Conservation (phyloP, 2,329 filamentous ascomycete genomes). For the Epichloe aotearoae region DNA sequence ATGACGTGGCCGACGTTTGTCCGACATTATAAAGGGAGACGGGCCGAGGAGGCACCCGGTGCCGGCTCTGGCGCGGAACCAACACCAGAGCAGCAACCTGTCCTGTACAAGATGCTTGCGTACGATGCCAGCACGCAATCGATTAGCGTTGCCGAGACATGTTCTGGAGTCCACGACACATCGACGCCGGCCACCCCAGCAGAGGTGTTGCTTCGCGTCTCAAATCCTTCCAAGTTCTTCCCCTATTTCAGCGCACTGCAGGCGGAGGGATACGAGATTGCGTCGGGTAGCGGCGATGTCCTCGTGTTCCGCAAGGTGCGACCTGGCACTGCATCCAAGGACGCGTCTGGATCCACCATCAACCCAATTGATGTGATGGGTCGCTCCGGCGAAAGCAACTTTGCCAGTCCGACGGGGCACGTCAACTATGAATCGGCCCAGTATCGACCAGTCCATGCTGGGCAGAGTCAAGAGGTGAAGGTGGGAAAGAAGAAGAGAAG, state of each 20-base stretch:
- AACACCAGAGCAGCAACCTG: conserved; percentile 4
- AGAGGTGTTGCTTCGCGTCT: conserved; percentile 46
- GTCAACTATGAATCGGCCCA: conserved; percentile 43
- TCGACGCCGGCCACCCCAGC: conserved; percentile 41
- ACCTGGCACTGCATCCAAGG: conserved; percentile 8
- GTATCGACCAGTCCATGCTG: conserved; percentile 25
- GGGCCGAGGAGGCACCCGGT: neutral
- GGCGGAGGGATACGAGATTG: conserved; percentile 51
- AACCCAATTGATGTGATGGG: conserved; percentile 50
- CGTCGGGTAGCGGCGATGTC: conserved; percentile 48
- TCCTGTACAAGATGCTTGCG: conserved; percentile 49
- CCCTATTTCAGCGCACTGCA: conserved; percentile 47
- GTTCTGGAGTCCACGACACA: conserved; percentile 36
- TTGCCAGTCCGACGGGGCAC: conserved; percentile 52
- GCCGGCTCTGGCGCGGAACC: neutral
- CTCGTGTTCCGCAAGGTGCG: conserved; percentile 53
- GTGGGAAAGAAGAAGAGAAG: conserved; percentile 29
- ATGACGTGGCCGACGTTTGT: conserved; percentile 22
- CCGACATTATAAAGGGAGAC: conserved; percentile 16
- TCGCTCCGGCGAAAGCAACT: conserved; percentile 37
- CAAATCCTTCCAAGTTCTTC: conserved; percentile 51
- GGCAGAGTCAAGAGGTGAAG: neutral
- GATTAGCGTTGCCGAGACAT: conserved; percentile 47
- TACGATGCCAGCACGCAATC: conserved; percentile 47
- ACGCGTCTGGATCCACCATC: conserved; percentile 13